Evolutionary conservation across 345 rosid species (phyloP).

Genomic region (Microthlaspi erraticum): DNA sequence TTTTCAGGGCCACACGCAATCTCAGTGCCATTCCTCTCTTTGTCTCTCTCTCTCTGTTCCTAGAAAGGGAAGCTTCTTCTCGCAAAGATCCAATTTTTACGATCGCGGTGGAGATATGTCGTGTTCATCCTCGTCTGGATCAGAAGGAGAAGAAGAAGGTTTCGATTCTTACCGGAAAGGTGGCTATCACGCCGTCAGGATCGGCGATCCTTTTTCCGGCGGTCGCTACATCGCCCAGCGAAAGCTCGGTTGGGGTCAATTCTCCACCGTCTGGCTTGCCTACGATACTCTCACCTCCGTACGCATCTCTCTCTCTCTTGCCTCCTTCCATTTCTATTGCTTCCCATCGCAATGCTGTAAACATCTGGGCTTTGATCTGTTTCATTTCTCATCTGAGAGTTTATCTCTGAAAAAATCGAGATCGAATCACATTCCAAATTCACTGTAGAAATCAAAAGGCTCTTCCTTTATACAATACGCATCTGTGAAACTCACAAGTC

Average conservation of each 20-base stretch:
- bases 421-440: slow-evolving; percentile 17
- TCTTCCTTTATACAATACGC: slow-evolving; percentile 24
- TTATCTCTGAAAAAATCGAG: neutral
- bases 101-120: slow-evolving; percentile 53
- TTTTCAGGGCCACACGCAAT: slow-evolving; percentile 45
- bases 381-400: neutral
- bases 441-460: slow-evolving; percentile 18
- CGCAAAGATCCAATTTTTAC: slow-evolving; percentile 40
- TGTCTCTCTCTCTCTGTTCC: slow-evolving; percentile 34
- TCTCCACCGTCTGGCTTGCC: slow-evolving; percentile 99
- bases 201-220: slow-evolving; percentile 83
- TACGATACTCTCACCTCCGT: slow-evolving; percentile 82
- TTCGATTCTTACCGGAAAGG: slow-evolving; percentile 93
- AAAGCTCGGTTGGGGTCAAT: slow-evolving; percentile 99
- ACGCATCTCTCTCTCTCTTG: slow-evolving; percentile 27
- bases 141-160: slow-evolving; percentile 96
- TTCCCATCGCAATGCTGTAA: slow-evolving; percentile 13
- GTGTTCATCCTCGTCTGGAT: slow-evolving; percentile 92
- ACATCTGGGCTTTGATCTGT: slow-evolving; percentile 26
- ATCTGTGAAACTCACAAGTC: neutral
- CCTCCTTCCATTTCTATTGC: neutral
- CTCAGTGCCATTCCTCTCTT: slow-evolving; percentile 33
- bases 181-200: slow-evolving; percentile 95
- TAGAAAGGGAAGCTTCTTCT: slow-evolving; percentile 21
- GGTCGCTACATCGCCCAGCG: slow-evolving; percentile 95